These are phyloP conservation scores for Grosmannia huntii DNA, from an alignment of 2,329 filamentous ascomycete species.

Conservation along the genomic window DNA sequence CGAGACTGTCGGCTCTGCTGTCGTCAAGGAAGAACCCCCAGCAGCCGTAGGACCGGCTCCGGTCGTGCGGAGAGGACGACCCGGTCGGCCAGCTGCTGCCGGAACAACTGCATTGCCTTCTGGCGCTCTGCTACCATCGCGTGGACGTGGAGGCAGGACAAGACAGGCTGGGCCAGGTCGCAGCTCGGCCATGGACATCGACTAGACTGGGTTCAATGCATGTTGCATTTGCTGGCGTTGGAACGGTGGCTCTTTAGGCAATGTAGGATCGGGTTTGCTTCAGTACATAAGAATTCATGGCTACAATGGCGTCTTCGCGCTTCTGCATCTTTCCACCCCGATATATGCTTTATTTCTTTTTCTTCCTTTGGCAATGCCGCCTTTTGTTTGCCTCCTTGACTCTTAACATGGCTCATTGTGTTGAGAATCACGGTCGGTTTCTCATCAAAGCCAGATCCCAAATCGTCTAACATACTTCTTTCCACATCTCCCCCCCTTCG, in stretches of 20 bases:
- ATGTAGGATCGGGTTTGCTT: background rate
- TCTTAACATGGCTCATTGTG: background rate
- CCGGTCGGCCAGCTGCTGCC: background rate
- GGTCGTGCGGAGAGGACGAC: background rate
- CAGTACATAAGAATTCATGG: background rate
- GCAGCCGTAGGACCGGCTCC: background rate
- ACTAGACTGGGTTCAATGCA: background rate
- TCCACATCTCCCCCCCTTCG: background rate
- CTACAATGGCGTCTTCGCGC: background rate
- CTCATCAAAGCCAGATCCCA: background rate
- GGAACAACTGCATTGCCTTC: constrained; percentile 13
- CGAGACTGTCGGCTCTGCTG: background rate
- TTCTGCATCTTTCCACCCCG: background rate
- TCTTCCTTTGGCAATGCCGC: background rate
- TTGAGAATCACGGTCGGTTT: background rate
- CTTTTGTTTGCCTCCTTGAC: background rate
- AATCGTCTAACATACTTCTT: background rate
- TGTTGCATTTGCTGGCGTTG: background rate
- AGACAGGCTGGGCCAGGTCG: constrained; percentile 1
- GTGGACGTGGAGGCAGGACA: constrained; percentile 4
- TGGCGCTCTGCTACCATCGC: background rate
- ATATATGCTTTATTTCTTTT: background rate
- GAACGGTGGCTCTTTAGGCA: background rate
- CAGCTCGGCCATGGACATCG: constrained; percentile 6
- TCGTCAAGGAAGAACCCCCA: background rate